phyloP scores from a whole-genome alignment of 345 rosid genomes.

The Tarenaya hassleriana region DNA sequence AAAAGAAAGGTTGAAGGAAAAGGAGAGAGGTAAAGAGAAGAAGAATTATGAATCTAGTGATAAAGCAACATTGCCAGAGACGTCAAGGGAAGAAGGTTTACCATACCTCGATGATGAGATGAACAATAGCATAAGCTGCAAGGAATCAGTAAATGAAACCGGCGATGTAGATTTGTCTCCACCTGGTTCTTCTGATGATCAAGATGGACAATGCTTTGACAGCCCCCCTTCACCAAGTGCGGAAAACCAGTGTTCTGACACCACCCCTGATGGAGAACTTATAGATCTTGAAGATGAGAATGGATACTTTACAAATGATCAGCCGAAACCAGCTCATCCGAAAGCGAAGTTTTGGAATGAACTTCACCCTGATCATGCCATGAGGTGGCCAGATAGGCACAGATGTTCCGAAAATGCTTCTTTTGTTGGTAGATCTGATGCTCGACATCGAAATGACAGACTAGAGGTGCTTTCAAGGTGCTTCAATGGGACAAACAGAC shows the following conservation, averaged over 20 bases:
- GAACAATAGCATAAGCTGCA: slow-evolving; percentile 27
- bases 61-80: slow-evolving; percentile 12
- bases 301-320: slow-evolving; percentile 43
- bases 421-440: slow-evolving; percentile 39
- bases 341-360: slow-evolving; percentile 57
- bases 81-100: slow-evolving; percentile 31
- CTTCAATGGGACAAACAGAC: slow-evolving; percentile 45
- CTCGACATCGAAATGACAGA: slow-evolving; percentile 50
- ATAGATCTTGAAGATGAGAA: slow-evolving; percentile 42
- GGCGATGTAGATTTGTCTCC: slow-evolving; percentile 41
- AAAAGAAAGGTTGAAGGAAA: slow-evolving; percentile 89
- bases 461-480: slow-evolving; percentile 51
- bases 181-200: slow-evolving; percentile 48
- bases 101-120: slow-evolving; percentile 39
- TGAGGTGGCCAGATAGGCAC: slow-evolving; percentile 59
- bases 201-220: slow-evolving; percentile 34
- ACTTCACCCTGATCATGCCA: slow-evolving; percentile 43
- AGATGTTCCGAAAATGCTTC: slow-evolving; percentile 45
- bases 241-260: slow-evolving; percentile 40
- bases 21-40: slow-evolving; percentile 63
- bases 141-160: slow-evolving; percentile 36
- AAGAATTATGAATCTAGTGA: slow-evolving; percentile 27
- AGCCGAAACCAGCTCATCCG: slow-evolving; percentile 46
- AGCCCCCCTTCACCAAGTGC: slow-evolving; percentile 25
- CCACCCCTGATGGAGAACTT: slow-evolving; percentile 25